Evolutionary conservation across 352 stramenopile species (phyloP).

Genomic region (Phytophthora constricta): DNA sequence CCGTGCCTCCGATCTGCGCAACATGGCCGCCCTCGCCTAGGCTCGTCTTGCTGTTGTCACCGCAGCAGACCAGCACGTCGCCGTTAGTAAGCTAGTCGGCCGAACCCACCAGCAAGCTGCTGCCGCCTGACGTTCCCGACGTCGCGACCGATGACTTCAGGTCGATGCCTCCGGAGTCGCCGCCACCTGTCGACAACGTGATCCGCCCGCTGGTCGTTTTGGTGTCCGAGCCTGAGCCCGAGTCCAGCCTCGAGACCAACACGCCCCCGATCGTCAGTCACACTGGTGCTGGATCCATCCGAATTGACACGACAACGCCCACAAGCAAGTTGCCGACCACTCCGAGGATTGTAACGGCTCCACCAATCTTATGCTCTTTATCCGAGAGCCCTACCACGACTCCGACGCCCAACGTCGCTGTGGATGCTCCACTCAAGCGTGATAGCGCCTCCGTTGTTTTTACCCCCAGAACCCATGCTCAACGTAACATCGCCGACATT

Average conservation of each 20-base stretch:
- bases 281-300: not conserved
- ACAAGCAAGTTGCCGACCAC: not conserved
- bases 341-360: not conserved
- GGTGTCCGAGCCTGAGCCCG: too few relatives aligned
- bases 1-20: conserved; percentile 6
- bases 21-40: conserved; percentile 14
- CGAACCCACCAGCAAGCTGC: conserved; percentile 12
- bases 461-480: conserved; percentile 1
- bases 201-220: too few relatives aligned
- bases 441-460: conserved; percentile 2
- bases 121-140: not conserved
- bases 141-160: conserved; percentile 4
- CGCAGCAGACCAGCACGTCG: conserved; percentile 12
- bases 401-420: not conserved
- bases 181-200: conserved; percentile 8
- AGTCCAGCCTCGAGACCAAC: not conserved
- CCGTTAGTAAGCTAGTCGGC: conserved; percentile 1
- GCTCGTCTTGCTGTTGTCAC: conserved; percentile 1
- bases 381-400: not conserved
- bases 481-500: conserved; percentile 12
- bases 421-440: conserved; percentile 10
- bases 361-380: not conserved
- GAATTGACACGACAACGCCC: conserved; percentile 9
- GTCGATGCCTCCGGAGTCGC: conserved; percentile 3
- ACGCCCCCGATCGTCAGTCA: conserved; percentile 16